These are phyloP conservation scores for Termitomyces sp. DNA, from an alignment of 768 basidiomycete genomes.

Conservation along the genomic window DNA sequence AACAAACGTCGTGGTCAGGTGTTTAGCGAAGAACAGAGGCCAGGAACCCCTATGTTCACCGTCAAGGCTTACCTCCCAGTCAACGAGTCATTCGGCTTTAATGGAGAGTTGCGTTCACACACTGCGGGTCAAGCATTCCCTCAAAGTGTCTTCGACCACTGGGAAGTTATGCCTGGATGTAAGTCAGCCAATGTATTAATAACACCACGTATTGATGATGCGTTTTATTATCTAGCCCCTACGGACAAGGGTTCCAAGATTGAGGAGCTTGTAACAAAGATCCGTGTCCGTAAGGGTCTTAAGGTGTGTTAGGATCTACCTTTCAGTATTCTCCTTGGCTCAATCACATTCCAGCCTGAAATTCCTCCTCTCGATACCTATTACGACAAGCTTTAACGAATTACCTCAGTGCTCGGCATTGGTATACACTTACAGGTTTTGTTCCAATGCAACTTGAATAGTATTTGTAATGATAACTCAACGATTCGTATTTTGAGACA, in stretches of 20 bases:
- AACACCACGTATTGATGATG: constrained; percentile 2
- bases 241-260: constrained; percentile 91
- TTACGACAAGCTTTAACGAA: constrained; percentile 84
- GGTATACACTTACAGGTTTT: constrained; percentile 9
- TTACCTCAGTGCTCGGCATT: not conserved
- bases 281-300: constrained; percentile 94
- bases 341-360: constrained; percentile 55
- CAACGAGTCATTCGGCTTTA: constrained; percentile 95
- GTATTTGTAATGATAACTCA: constrained; percentile 11
- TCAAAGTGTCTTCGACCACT: constrained; percentile 92
- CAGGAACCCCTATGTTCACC: constrained; percentile 99
- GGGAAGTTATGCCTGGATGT: constrained; percentile 85
- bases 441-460: constrained; percentile 10
- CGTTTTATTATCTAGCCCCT: constrained; percentile 42
- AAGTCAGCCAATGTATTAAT: constrained; percentile 25
- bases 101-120: constrained; percentile 88
- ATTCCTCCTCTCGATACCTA: constrained; percentile 85
- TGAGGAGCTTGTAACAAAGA: constrained; percentile 75
- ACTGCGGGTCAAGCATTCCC: constrained; percentile 99
- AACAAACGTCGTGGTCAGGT: constrained; percentile 99
- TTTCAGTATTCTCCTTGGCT: constrained; percentile 1
- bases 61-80: constrained; percentile 97
- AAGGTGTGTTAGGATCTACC: constrained; percentile 49
- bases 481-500: constrained; percentile 1
- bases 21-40: constrained; percentile 95